A percentile compares a stretch with the other conserved stretches of the same genome.
Evolutionary conservation across 495 filamentous ascomycete species (phyloP).

Genomic region (Penicillium robsamsonii): DNA sequence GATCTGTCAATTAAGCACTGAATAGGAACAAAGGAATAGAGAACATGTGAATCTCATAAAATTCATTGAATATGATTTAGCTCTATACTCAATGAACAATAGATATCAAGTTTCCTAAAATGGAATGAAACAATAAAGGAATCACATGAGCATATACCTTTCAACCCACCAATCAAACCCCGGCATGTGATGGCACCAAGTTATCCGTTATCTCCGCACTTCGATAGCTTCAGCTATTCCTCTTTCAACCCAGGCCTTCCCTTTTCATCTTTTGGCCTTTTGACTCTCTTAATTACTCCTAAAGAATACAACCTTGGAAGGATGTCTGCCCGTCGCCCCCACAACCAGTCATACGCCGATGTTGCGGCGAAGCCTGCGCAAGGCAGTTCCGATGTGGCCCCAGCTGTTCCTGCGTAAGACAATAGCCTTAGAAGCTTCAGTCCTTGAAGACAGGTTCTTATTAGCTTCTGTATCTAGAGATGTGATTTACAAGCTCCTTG

Average conservation of each 20-base stretch:
- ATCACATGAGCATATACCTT: neutral
- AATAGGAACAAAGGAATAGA: neutral
- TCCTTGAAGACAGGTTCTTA: conserved; percentile 3
- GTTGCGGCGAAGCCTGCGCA: conserved; percentile 26
- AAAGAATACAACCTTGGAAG: neutral
- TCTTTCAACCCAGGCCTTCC: neutral
- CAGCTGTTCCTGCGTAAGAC: conserved; percentile 71
- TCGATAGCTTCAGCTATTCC: neutral
- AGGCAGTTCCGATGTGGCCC: conserved; percentile 47
- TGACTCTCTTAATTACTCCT: neutral
- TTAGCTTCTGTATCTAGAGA: conserved; percentile 49
- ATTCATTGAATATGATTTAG: too few species aligned
- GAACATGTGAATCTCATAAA: neutral
- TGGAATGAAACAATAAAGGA: neutral
- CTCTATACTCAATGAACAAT: neutral
- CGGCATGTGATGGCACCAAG: conserved; percentile 5
- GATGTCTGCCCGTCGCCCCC: conserved; percentile 39
- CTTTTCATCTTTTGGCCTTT: neutral
- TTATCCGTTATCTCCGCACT: conserved; percentile 24
- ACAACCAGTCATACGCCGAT: conserved; percentile 36
- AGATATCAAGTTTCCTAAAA: too few species aligned
- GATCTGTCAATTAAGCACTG: conserved; percentile 9
- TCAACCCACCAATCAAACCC: conserved; percentile 4
- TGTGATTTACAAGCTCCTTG: conserved; percentile 85
- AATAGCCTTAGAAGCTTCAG: conserved; percentile 2